Percentiles rank a stretch among this genome's conserved stretches.
These are phyloP conservation scores for Colletotrichum tabaci DNA, from an alignment of 2,329 filamentous ascomycete species.

Conservation along the genomic window DNA sequence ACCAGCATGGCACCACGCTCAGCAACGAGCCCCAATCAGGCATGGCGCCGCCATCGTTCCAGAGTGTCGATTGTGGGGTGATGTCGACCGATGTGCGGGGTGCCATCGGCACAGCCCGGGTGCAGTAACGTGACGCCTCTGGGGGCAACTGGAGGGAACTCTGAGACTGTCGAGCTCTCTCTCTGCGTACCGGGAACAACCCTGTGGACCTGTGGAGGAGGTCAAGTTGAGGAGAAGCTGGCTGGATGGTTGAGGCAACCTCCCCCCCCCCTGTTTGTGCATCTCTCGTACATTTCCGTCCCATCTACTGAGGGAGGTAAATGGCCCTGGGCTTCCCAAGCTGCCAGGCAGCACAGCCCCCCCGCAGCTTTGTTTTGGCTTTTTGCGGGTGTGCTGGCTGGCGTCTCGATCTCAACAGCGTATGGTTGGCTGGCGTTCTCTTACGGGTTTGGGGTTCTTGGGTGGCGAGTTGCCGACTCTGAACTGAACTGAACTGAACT, in stretches of 20 bases:
- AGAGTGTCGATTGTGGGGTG: constrained; percentile 42
- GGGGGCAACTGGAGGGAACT: neutral
- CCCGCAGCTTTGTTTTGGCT: constrained; percentile 16
- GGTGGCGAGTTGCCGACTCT: constrained; percentile 8
- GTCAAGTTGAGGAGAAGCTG: neutral
- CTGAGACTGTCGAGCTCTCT: neutral
- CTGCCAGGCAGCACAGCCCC: constrained; percentile 11
- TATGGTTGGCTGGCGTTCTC: neutral
- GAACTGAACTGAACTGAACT: too few relatives aligned
- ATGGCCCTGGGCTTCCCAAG: constrained; percentile 16
- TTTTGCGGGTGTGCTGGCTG: constrained; percentile 4
- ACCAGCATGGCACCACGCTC: constrained; percentile 39
- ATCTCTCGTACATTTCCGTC: constrained; percentile 20
- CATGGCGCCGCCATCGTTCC: constrained; percentile 39
- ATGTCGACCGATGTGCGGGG: constrained; percentile 41
- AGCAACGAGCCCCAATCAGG: constrained; percentile 33
- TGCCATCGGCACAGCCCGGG: constrained; percentile 41
- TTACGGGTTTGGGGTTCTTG: neutral
- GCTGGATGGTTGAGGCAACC: constrained; percentile 7
- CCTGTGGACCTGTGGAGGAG: neutral
- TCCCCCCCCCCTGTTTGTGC: constrained; percentile 26
- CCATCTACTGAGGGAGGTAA: neutral
- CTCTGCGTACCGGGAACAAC: neutral
- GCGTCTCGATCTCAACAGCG: neutral
- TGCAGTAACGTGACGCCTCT: constrained; percentile 32